These are phyloP conservation scores for Patellaria atrata DNA, from an alignment of 495 filamentous ascomycete genomes.

Conservation along the genomic window DNA sequence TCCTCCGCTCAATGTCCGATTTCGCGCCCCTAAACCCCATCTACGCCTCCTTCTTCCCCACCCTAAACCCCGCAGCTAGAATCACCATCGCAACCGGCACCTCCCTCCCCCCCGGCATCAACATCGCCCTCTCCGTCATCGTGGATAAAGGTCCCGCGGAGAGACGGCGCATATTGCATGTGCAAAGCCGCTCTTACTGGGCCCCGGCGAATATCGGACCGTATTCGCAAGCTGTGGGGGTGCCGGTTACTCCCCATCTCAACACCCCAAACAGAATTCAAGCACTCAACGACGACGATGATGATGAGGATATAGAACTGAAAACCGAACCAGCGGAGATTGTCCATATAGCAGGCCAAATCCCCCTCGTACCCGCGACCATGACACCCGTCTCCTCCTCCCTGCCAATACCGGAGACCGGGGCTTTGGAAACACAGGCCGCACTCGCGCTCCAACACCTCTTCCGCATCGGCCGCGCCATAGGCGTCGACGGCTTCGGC, in stretches of 20 bases:
- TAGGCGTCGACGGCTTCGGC: slow-evolving; percentile 58
- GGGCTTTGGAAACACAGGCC: slow-evolving; percentile 26
- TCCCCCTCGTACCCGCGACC: slow-evolving; percentile 67
- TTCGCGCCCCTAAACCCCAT: slow-evolving; percentile 58
- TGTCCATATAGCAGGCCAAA: slow-evolving; percentile 71
- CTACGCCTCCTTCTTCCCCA: slow-evolving; percentile 54
- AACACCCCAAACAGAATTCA: slow-evolving; percentile 3
- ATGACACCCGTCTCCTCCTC: slow-evolving; percentile 43
- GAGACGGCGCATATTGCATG: slow-evolving; percentile 51
- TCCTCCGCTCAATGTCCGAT: slow-evolving; percentile 65
- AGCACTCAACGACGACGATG: slow-evolving; percentile 9
- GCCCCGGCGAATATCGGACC: slow-evolving; percentile 96
- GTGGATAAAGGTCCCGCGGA: slow-evolving; percentile 26
- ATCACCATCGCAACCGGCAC: slow-evolving; percentile 69
- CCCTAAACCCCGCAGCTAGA: slow-evolving; percentile 71
- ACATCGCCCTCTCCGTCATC: slow-evolving; percentile 47
- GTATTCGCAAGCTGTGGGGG: slow-evolving; percentile 77
- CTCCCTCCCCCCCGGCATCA: slow-evolving; percentile 38
- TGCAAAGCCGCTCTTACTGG: slow-evolving; percentile 92
- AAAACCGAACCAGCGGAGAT: slow-evolving; percentile 14
- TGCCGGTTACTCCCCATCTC: slow-evolving; percentile 38
- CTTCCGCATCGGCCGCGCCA: slow-evolving; percentile 63
- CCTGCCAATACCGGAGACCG: neutral
- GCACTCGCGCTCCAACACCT: slow-evolving; percentile 75
- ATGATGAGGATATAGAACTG: slow-evolving; percentile 7